Conservation (phyloP, 1,139 yeast species). For the Sugiyamaella japonica region DNA sequence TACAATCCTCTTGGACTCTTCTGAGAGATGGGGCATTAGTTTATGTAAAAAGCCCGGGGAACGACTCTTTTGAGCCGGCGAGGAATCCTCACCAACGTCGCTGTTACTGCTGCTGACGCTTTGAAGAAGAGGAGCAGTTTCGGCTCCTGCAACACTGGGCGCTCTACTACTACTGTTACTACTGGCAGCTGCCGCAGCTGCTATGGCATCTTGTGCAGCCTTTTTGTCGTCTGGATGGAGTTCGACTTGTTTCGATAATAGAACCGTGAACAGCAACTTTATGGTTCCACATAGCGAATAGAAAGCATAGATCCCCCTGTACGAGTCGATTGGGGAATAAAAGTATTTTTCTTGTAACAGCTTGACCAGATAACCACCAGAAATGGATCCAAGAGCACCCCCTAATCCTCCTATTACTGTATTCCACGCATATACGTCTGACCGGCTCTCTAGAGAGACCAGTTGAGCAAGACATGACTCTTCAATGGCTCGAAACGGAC, state of each 20-base stretch:
- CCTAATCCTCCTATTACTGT: conserved; percentile 65
- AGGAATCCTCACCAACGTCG: not conserved
- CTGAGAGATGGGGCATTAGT: conserved; percentile 32
- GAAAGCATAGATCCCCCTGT: conserved; percentile 55
- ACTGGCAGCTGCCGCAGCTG: conserved; percentile 1
- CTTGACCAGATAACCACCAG: conserved; percentile 58
- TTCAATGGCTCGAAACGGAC: conserved; percentile 81
- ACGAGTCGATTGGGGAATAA: conserved; percentile 47
- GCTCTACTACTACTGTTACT: not conserved
- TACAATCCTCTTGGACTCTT: conserved; percentile 29
- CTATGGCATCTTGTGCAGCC: conserved; percentile 16
- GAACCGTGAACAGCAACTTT: conserved; percentile 57
- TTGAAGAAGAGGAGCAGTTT: conserved; percentile 19
- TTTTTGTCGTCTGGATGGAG: conserved; percentile 25
- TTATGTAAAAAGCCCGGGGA: conserved; percentile 5
- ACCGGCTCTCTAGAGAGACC: conserved; percentile 60
- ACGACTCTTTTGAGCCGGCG: not conserved
- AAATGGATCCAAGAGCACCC: conserved; percentile 65
- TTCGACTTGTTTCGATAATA: conserved; percentile 59
- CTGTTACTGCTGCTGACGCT: not conserved
- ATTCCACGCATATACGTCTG: conserved; percentile 68
- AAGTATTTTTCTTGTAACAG: conserved; percentile 41
- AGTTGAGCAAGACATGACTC: conserved; percentile 77
- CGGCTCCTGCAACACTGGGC: conserved; percentile 8
- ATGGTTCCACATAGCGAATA: conserved; percentile 56